A percentile compares a stretch with the other conserved stretches of the same genome.
Evolutionary conservation across 2,329 filamentous ascomycete species (phyloP).

Genomic region (Myriosclerotinia duriaeana): DNA sequence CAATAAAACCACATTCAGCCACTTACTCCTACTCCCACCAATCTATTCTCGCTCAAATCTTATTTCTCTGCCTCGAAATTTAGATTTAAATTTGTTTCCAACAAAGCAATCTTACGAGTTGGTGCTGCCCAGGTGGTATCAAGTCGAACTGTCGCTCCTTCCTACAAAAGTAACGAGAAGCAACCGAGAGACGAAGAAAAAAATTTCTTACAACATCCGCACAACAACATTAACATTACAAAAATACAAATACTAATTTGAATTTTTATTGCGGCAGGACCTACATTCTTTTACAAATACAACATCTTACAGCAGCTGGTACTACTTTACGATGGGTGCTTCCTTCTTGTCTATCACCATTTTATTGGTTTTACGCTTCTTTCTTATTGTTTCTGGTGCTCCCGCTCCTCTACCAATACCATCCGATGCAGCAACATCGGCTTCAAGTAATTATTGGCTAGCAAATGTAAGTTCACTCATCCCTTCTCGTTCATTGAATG

Average conservation of each 20-base stretch:
- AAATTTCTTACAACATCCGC: background rate
- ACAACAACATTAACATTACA: slow-evolving; percentile 14
- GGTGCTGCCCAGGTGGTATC: slow-evolving; percentile 18
- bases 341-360: slow-evolving; percentile 37
- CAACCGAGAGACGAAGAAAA: background rate
- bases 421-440: slow-evolving; percentile 25
- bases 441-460: slow-evolving; percentile 36
- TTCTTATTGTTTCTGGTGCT: slow-evolving; percentile 35
- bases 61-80: background rate
- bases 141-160: slow-evolving; percentile 17
- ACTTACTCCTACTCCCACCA: background rate
- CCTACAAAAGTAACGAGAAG: slow-evolving; percentile 9
- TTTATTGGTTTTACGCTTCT: slow-evolving; percentile 37
- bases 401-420: slow-evolving; percentile 28
- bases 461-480: slow-evolving; percentile 25
- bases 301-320: slow-evolving; percentile 39
- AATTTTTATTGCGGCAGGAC: slow-evolving; percentile 27
- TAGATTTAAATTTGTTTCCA: background rate
- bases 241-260: slow-evolving; percentile 29
- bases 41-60: slow-evolving; percentile 7
- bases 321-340: slow-evolving; percentile 39
- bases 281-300: slow-evolving; percentile 35
- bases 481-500: background rate
- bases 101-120: slow-evolving; percentile 9
- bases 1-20: slow-evolving; percentile 1